Conservation (phyloP, 176 grass and related monocot genomes). For the Triticum urartu region DNA sequence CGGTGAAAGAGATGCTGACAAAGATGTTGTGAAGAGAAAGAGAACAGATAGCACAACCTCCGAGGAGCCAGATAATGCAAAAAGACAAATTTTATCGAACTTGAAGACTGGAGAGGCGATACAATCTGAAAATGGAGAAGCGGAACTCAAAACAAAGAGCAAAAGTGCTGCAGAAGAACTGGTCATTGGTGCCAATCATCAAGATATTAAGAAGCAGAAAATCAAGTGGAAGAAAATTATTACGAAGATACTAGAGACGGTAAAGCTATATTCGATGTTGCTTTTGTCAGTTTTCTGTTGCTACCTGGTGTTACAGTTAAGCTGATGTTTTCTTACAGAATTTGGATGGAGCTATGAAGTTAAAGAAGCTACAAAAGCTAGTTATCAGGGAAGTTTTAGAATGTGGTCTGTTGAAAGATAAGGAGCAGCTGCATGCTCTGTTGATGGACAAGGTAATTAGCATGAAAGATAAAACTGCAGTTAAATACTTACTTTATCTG, state of each 20-base stretch:
- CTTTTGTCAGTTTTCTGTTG: neutral
- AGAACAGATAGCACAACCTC: conserved; percentile 37
- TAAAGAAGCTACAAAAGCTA: conserved; percentile 80
- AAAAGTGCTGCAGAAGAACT: conserved; percentile 35
- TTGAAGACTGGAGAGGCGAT: conserved; percentile 38
- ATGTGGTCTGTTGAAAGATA: conserved; percentile 56
- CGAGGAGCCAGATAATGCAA: conserved; percentile 31
- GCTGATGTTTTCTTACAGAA: conserved; percentile 44
- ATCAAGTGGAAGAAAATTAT: conserved; percentile 96
- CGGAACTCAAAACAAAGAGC: conserved; percentile 40
- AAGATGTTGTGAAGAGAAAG: conserved; percentile 70
- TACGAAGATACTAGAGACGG: conserved; percentile 57
- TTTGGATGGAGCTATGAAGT: conserved; percentile 68
- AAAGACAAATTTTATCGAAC: conserved; percentile 17
- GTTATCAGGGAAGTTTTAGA: conserved; percentile 55
- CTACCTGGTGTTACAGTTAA: neutral
- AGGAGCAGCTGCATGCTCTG: conserved; percentile 50
- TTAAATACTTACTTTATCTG: neutral
- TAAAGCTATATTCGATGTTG: conserved; percentile 22
- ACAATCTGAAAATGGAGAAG: conserved; percentile 39
- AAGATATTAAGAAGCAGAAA: conserved; percentile 45
- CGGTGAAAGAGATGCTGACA: neutral
- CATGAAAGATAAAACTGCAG: neutral
- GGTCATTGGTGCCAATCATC: conserved; percentile 12
- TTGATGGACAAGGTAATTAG: conserved; percentile 74